Conservation (phyloP, 805 yeast genomes). For the Tetrapisispora pingtungensis region DNA sequence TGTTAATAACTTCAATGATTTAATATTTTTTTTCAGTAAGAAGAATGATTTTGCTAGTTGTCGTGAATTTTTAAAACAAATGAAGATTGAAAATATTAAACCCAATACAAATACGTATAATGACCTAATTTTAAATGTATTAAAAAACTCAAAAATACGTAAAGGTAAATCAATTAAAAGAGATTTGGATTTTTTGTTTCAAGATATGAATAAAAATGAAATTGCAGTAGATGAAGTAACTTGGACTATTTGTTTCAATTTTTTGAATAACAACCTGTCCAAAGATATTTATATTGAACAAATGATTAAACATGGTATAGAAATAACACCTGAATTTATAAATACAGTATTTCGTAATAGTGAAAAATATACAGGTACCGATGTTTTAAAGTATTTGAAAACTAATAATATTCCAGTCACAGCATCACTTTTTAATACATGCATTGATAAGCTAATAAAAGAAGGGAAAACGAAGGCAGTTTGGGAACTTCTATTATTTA, state of each 20-base stretch:
- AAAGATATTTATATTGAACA: conserved; percentile 26
- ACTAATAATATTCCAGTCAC: conserved; percentile 21
- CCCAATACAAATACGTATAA: conserved; percentile 35
- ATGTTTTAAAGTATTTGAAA: conserved; percentile 18
- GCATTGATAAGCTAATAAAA: conserved; percentile 19
- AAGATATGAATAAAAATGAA: conserved; percentile 23
- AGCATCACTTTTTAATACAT: conserved; percentile 16
- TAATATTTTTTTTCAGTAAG: conserved; percentile 31
- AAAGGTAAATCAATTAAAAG: conserved; percentile 20
- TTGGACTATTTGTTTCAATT: conserved; percentile 29
- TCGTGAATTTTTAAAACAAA: conserved; percentile 32
- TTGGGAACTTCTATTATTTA: conserved; percentile 21
- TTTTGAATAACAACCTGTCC: conserved; percentile 29
- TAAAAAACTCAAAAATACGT: conserved; percentile 22
- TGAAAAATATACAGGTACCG: conserved; percentile 10
- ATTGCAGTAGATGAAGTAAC: conserved; percentile 31
- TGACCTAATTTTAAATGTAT: conserved; percentile 27
- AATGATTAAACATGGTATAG: conserved; percentile 26
- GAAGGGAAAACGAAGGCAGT: conserved; percentile 25
- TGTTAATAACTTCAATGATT: conserved; percentile 29
- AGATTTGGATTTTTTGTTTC: conserved; percentile 24
- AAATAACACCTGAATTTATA: conserved; percentile 22
- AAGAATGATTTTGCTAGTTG: conserved; percentile 34
- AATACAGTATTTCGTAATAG: conserved; percentile 19
- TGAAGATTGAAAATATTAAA: conserved; percentile 27